phyloP scores from a whole-genome alignment of 257 asterid species.

The Lantana camara region DNA sequence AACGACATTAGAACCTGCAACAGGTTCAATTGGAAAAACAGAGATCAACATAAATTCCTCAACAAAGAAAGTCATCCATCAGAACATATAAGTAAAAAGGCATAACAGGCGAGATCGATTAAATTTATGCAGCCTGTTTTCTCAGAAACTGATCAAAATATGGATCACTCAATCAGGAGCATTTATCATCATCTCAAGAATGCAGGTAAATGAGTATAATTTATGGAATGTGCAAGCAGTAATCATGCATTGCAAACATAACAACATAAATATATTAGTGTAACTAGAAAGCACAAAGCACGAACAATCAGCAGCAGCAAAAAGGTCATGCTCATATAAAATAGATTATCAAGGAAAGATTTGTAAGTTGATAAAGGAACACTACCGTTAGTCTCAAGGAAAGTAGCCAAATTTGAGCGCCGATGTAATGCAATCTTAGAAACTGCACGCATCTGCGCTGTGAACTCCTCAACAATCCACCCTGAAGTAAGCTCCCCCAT shows the following conservation, averaged over 20 bases:
- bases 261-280: neutral
- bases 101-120: conserved; percentile 5
- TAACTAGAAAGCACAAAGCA: conserved; percentile 17
- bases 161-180: conserved; percentile 6
- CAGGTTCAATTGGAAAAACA: conserved; percentile 15
- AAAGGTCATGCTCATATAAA: conserved; percentile 2
- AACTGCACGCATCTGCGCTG: conserved; percentile 96
- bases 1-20: conserved; percentile 84
- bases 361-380: neutral
- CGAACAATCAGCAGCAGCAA: neutral
- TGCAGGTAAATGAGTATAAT: neutral
- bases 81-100: conserved; percentile 3
- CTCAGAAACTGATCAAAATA: conserved; percentile 7
- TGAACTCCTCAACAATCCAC: conserved; percentile 93
- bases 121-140: neutral
- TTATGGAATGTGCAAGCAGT: neutral
- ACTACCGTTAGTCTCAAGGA: conserved; percentile 83
- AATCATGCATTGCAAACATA: neutral
- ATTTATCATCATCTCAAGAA: conserved; percentile 14
- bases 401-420: conserved; percentile 80
- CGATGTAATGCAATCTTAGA: conserved; percentile 95
- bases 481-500: conserved; percentile 79
- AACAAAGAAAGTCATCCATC: conserved; percentile 7
- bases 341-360: neutral
- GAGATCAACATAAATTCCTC: conserved; percentile 3